Evolutionary conservation across 2,329 filamentous ascomycete genomes (phyloP).

Genomic region (Teratosphaeria viscida): DNA sequence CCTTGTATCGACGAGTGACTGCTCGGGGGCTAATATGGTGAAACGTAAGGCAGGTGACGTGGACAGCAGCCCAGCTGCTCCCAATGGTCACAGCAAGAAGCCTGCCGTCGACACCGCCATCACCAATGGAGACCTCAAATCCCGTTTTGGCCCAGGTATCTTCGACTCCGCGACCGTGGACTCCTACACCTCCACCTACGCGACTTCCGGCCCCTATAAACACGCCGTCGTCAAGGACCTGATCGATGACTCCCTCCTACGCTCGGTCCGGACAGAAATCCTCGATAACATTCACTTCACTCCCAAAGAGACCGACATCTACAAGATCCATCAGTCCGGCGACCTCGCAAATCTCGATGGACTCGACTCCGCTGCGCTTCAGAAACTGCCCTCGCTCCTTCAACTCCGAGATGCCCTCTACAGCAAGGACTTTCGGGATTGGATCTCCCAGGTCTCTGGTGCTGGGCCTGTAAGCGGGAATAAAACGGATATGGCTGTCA

Average conservation of each 20-base stretch:
- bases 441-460: conserved; percentile 74
- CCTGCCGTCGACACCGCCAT: conserved; percentile 21
- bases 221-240: conserved; percentile 80
- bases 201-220: conserved; percentile 64
- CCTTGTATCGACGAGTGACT: no score
- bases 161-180: conserved; percentile 51
- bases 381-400: conserved; percentile 80
- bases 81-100: conserved; percentile 33
- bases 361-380: conserved; percentile 72
- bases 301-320: conserved; percentile 97
- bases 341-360: conserved; percentile 95
- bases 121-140: conserved; percentile 31
- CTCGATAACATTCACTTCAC: conserved; percentile 87
- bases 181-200: conserved; percentile 53
- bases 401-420: conserved; percentile 90
- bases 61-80: neutral
- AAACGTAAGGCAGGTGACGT: conserved; percentile 35
- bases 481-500: conserved; percentile 99
- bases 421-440: conserved; percentile 78
- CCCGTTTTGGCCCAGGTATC: conserved; percentile 55
- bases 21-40: conserved; percentile 12
- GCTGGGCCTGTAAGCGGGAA: conserved; percentile 78
- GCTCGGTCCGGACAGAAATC: conserved; percentile 79
- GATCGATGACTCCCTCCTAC: conserved; percentile 71
- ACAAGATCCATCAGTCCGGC: conserved; percentile 98